Conservation (phyloP, 2,329 filamentous ascomycete genomes). For the Elsinoe australis region DNA sequence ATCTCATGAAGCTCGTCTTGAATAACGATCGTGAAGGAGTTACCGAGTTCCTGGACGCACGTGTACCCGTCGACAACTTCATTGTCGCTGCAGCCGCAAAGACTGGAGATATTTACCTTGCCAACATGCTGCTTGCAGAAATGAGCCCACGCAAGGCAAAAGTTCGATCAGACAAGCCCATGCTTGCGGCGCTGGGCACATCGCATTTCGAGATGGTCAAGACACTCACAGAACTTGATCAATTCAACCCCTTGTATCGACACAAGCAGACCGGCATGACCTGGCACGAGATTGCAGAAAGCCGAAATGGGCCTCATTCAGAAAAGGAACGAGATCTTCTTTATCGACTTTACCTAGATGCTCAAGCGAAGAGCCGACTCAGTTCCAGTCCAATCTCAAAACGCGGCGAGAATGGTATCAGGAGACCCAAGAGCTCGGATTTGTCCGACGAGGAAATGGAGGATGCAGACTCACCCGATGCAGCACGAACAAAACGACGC, state of each 20-base stretch:
- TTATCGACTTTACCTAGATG: slow-evolving; percentile 63
- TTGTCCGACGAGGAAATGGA: slow-evolving; percentile 20
- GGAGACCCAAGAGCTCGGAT: slow-evolving; percentile 21
- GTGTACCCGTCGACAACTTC: slow-evolving; percentile 57
- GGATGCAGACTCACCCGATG: slow-evolving; percentile 18
- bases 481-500: slow-evolving; percentile 23
- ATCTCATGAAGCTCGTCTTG: slow-evolving; percentile 41
- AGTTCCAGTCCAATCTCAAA: slow-evolving; percentile 32
- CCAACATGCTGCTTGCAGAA: slow-evolving; percentile 58
- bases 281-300: slow-evolving; percentile 80
- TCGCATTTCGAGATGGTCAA: slow-evolving; percentile 77
- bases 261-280: slow-evolving; percentile 62
- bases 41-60: slow-evolving; percentile 40
- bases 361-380: slow-evolving; percentile 21
- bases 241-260: slow-evolving; percentile 73
- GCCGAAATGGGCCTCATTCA: slow-evolving; percentile 79
- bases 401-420: slow-evolving; percentile 27
- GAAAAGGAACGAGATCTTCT: slow-evolving; percentile 77
- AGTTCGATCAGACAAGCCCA: slow-evolving; percentile 76
- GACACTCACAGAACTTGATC: slow-evolving; percentile 32
- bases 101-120: slow-evolving; percentile 81
- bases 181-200: slow-evolving; percentile 88
- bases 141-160: slow-evolving; percentile 52
- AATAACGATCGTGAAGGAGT: slow-evolving; percentile 44
- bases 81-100: slow-evolving; percentile 85